Evolutionary conservation across 495 filamentous ascomycete species (phyloP).

Genomic region (Daldinia caldariorum): DNA sequence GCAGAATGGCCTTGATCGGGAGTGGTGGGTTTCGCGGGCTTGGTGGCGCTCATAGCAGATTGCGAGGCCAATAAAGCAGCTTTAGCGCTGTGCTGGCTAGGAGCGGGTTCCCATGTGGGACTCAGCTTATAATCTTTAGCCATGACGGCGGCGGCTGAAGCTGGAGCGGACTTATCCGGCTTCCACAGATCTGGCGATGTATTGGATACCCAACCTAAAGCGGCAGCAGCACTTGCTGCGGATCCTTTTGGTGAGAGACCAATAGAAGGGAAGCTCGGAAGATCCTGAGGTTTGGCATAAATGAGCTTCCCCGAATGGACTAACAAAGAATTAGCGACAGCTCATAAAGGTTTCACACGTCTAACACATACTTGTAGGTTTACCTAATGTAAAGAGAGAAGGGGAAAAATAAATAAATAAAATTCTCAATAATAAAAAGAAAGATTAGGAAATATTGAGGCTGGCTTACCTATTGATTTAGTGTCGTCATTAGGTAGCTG

Average conservation of each 20-base stretch:
- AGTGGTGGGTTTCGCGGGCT: constrained; percentile 47
- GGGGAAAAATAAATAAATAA: constrained; percentile 12
- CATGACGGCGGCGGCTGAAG: constrained; percentile 72
- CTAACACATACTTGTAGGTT: neutral
- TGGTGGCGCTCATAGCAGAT: constrained; percentile 64
- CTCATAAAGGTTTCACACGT: constrained; percentile 9
- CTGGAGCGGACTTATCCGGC: constrained; percentile 64
- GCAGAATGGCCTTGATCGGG: constrained; percentile 66
- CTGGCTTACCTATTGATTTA: constrained; percentile 39
- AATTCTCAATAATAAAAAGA: constrained; percentile 6
- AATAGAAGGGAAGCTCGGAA: constrained; percentile 71
- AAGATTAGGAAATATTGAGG: constrained; percentile 19
- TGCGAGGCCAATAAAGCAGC: constrained; percentile 76
- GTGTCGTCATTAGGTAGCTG: constrained; percentile 43
- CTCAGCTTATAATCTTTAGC: constrained; percentile 74
- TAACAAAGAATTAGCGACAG: constrained; percentile 42
- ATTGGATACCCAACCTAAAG: constrained; percentile 74
- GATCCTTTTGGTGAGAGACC: constrained; percentile 70
- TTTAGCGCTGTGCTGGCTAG: constrained; percentile 71
- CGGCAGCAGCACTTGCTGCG: constrained; percentile 78
- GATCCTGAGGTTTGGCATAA: constrained; percentile 72
- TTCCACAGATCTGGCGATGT: constrained; percentile 70
- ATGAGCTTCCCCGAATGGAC: constrained; percentile 66
- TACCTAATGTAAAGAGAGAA: neutral
- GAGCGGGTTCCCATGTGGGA: constrained; percentile 62